Base-by-base conservation (phyloP, 306 rosid species). In the Cicer judaicum region DNA sequence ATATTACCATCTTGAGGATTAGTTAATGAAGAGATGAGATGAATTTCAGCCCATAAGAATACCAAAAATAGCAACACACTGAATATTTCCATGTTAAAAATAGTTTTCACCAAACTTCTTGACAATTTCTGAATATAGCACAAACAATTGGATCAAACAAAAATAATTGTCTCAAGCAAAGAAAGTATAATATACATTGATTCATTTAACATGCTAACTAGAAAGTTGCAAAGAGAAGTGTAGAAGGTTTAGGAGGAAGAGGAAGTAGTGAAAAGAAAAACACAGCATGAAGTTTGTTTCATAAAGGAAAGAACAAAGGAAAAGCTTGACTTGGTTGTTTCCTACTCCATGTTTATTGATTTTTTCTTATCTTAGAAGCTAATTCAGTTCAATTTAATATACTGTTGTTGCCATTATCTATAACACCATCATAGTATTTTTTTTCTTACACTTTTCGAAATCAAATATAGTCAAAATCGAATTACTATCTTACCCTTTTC, bases 1-100 rank as follows among this genome's bases (percentile, higher is more conserved):
- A 84, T 48, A 48, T 73, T 89, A 92, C 97, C 90, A 29, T 92
- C 97, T 64, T 44, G 77, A 47, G 87, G 18, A 70, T 91, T 74
- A 49, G 96, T 91, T 38, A 60, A n/a, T 4, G 96, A 82, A 59
- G 70, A 72, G 41, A 76, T 62, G 47, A 79, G 29, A 48, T 82
- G 83, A 79, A 87, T 69, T 64, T 90, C 71, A 48, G 82, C 78
- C 72, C 79, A 84, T 62, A 80, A 82, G 50, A 89, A 42, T 76
- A 83, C 88, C 78, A 88, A 79, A 78, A 85, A 81, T 65, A 89
- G 82, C 70, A 84, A 80, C 63, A 79, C 63, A 76, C 18, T 19
- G 40, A 77, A 42, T 59, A 48, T 78, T 73, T 72, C 78, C 94
- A 87, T 87, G 61, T 46, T 81, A 13, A 6, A 60, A 73, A 76